A percentile compares a stretch with the other conserved stretches of the same genome.
Conservation (phyloP, 2,329 filamentous ascomycete genomes). For the Pyricularia pennisetigena region DNA sequence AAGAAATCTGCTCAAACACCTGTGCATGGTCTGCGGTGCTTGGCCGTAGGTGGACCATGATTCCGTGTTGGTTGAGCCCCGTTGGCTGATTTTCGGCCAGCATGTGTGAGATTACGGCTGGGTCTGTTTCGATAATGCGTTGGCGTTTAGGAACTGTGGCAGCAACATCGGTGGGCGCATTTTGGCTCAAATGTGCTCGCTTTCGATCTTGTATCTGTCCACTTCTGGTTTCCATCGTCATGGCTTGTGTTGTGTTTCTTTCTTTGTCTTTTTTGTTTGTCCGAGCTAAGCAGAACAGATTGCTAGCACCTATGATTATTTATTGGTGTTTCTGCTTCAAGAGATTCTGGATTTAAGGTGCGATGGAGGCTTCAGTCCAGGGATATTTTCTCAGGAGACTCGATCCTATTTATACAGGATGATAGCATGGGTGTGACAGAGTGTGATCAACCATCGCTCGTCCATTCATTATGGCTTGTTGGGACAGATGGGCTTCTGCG, state of each 20-base stretch:
- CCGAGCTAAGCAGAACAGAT: neutral
- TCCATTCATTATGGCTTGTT: neutral
- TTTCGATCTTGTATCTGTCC: neutral
- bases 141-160: neutral
- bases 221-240: neutral
- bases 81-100: neutral
- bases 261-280: neutral
- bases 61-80: neutral
- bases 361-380: neutral
- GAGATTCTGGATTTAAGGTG: neutral
- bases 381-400: neutral
- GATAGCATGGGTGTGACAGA: neutral
- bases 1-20: neutral
- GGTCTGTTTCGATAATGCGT: neutral
- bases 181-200: neutral
- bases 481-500: neutral
- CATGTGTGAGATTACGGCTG: neutral
- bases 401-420: neutral
- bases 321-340: neutral
- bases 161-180: neutral
- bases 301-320: neutral
- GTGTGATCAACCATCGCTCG: neutral
- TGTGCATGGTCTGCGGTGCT: neutral
- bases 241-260: neutral
- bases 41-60: neutral